Base-by-base conservation (phyloP, 306 rosid genomes). In the Pterocarpus santalinus region DNA sequence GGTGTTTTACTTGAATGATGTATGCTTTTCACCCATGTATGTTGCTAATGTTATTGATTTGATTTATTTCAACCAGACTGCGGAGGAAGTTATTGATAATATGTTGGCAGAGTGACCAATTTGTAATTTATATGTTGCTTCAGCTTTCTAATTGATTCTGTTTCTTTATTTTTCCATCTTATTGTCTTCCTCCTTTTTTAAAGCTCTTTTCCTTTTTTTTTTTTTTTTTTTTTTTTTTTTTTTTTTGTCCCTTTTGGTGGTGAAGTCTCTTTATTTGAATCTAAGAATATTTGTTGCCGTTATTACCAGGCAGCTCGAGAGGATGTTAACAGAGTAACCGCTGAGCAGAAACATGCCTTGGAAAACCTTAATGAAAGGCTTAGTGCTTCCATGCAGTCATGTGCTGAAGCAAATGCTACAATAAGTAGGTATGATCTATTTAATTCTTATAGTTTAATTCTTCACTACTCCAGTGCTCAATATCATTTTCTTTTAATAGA, bases 331-430 rank as follows among this genome's bases (percentile, higher is more conserved):
- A 91, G 72, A 86, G 85, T 88, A 80, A 85, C 86, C 38, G 87
- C 94, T 11, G 97, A 89, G 70, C 28, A 22, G 28, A 22, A 22
- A 22, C 28, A 22, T 22, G 28, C 28, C 28, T 22, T 22, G 28
- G 28, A 91, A 91, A 95, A 91, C 83, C 90, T 93, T 58, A 88
- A 88, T 74, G 92, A 86, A 84, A 90, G 94, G 84, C 94, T 95
- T 51, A 82, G 81, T 86, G 92, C 98, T 83, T 89, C 93, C 58
- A 67, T 82, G 73, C 98, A 93, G 86, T 95, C 99, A 63, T 90
- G 93, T 79, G 80, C 87, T 65, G 99, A 95, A 89, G 94, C 98
- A 76, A 90, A 95, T 85, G 94, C 85, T 81, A 83, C 93, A 81
- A 88, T 95, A 61, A 87, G 83, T 78, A 87, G 93, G 98, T 95